These are phyloP conservation scores for Solanum pimpinellifolium DNA, from an alignment of 257 asterid genomes.

Conservation along the genomic window DNA sequence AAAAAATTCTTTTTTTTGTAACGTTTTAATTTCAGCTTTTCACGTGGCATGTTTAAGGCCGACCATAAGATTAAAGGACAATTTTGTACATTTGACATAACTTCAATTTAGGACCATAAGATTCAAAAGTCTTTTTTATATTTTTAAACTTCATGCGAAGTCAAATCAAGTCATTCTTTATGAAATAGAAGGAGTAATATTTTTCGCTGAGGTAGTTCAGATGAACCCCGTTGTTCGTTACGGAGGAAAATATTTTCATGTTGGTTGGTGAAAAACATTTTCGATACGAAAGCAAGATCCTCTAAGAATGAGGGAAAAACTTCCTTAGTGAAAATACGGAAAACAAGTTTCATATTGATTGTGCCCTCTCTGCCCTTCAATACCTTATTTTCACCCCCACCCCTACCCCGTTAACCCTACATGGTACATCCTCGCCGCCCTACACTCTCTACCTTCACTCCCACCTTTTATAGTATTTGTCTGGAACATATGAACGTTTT, in stretches of 20 bases:
- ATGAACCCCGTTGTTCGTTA: not conserved
- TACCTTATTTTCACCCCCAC: not conserved
- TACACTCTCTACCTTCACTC: not conserved
- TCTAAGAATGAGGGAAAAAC: not conserved
- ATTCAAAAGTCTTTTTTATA: too few relatives aligned
- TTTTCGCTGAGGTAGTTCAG: too few relatives aligned
- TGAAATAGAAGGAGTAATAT: too few relatives aligned
- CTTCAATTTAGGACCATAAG: too few relatives aligned
- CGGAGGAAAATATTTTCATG: not conserved
- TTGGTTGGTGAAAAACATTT: not conserved
- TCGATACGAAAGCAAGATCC: not conserved
- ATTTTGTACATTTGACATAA: too few relatives aligned
- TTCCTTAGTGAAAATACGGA: not conserved
- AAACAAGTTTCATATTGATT: not conserved
- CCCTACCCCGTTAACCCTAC: not conserved
- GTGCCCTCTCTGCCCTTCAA: rapidly evolving
- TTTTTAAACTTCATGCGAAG: too few relatives aligned
- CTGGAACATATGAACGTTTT: rapidly evolving
- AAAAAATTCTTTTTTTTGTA: too few relatives aligned
- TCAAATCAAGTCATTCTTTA: too few relatives aligned
- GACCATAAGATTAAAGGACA: too few relatives aligned
- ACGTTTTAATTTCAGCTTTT: too few relatives aligned
- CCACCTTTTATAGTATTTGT: not conserved
- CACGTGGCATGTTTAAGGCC: too few relatives aligned
- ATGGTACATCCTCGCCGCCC: not conserved